Conservation (phyloP, 768 basidiomycete genomes). For the Amyloporia xantha region DNA sequence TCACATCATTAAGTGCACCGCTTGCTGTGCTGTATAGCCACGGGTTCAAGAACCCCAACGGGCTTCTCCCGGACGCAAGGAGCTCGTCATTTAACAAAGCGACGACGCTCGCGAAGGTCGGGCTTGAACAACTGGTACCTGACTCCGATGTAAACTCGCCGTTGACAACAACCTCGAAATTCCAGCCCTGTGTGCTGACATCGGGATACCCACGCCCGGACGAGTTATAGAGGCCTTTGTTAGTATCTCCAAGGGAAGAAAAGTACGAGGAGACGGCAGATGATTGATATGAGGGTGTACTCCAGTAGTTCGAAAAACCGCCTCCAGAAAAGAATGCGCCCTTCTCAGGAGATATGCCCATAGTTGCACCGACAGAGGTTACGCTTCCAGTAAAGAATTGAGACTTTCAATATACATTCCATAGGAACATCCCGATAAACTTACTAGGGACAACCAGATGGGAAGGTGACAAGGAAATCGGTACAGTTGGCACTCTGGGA, state of each 20-base stretch:
- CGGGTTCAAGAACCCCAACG: slow-evolving; percentile 32
- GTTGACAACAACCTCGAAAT: slow-evolving; percentile 23
- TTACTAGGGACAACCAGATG: slow-evolving; percentile 30
- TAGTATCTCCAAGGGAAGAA: slow-evolving; percentile 21
- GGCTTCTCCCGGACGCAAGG: slow-evolving; percentile 18
- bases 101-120: slow-evolving; percentile 28
- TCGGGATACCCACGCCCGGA: too few species aligned
- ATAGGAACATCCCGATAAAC: slow-evolving; percentile 6
- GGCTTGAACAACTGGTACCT: slow-evolving; percentile 29
- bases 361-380: slow-evolving; percentile 31
- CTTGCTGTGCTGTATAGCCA: slow-evolving; percentile 24
- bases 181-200: slow-evolving; percentile 33
- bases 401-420: background rate
- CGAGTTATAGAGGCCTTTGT: slow-evolving; percentile 24
- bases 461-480: slow-evolving; percentile 30
- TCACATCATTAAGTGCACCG: slow-evolving; percentile 29
- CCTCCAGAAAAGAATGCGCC: slow-evolving; percentile 27
- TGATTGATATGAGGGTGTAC: slow-evolving; percentile 30
- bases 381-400: slow-evolving; percentile 11
- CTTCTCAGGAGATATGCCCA: slow-evolving; percentile 21
- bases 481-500: slow-evolving; percentile 21
- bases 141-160: slow-evolving; percentile 15
- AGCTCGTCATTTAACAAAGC: slow-evolving; percentile 29
- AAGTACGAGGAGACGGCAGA: too few species aligned
- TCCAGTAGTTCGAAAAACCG: slow-evolving; percentile 29